Base-by-base conservation (phyloP, 176 grass and related monocot species). In the Aegilops speltoides region DNA sequence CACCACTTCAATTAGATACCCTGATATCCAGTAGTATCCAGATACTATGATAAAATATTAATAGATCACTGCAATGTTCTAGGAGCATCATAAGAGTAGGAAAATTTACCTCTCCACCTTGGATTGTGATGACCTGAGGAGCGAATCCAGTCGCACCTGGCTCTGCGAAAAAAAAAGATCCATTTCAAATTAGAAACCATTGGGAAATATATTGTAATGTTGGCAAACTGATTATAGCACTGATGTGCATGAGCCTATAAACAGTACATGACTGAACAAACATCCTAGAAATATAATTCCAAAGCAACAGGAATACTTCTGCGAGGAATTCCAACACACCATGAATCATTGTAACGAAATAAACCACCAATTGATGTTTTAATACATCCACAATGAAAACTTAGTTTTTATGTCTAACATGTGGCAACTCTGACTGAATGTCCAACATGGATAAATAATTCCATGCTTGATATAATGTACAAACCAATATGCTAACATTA, bases 51-150 rank as follows among this genome's bases (percentile, higher is more conserved):
- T 1, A 71, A 72, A 82, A 65, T 83, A 52, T 6, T 79, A 86
- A 73, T 24, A 79, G 4, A 19, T 10, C 31, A 52, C 20, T 25
- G 71, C 50, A 8, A 64, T 76, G 78, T 54, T 83, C 11, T 24
- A 83, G 12, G 22, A 82, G 54, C 26, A 62, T 52, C 22, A 8
- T 64, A 63, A 82, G 20, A 17, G 31, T 54, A 20, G 52, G 54
- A 46, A 14, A 73, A 19, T 26, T 15, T 93, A 98, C 93, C 96
- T 95, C 91, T 84, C 96, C 96, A 81, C 88, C 73, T 81, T 98
- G 93, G 26, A 98, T 88, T 36, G 91, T 89, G 79, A 98, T 91
- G 80, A 98, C 76, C 79, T 92, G 84, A 31, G 96, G 86, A 36
- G 81, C 93, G 40, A 91, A 89, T 90, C 96, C 93, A 31, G 85